These are phyloP conservation scores for Sphaerosporella brunnea DNA, from an alignment of 495 filamentous ascomycete species.

Conservation along the genomic window DNA sequence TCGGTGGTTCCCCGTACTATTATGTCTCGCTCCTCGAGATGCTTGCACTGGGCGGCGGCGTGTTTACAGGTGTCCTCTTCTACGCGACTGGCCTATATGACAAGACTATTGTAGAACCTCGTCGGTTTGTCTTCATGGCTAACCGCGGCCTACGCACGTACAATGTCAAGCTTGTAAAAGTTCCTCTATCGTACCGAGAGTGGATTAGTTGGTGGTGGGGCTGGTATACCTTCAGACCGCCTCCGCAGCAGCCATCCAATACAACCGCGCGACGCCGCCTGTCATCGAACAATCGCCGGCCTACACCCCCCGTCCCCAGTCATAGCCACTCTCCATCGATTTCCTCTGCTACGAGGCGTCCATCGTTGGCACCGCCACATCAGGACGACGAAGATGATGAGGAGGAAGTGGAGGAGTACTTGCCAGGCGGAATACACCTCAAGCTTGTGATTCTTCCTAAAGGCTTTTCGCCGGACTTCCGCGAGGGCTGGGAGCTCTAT, in stretches of 20 bases:
- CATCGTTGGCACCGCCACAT: too few species aligned
- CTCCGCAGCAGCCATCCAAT: neutral
- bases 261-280: slow-evolving; percentile 10
- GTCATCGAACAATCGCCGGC: slow-evolving; percentile 9
- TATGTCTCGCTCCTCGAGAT: slow-evolving; percentile 75
- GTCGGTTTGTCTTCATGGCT: slow-evolving; percentile 70
- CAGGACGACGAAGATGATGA: slow-evolving; percentile 28
- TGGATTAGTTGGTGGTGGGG: slow-evolving; percentile 25
- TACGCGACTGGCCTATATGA: slow-evolving; percentile 95
- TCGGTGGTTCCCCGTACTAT: slow-evolving; percentile 92
- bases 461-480: slow-evolving; percentile 81
- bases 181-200: slow-evolving; percentile 65
- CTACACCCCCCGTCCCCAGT: slow-evolving; percentile 25
- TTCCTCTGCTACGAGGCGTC: slow-evolving; percentile 9
- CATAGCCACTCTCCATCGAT: slow-evolving; percentile 8
- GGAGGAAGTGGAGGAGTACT: slow-evolving; percentile 63
- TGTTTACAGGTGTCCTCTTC: slow-evolving; percentile 63
- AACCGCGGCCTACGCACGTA: slow-evolving; percentile 80
- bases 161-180: slow-evolving; percentile 87
- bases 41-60: slow-evolving; percentile 69
- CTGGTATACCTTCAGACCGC: slow-evolving; percentile 22
- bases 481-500: slow-evolving; percentile 95
- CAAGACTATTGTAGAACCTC: slow-evolving; percentile 81
- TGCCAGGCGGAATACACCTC: slow-evolving; percentile 74
- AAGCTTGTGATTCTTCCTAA: slow-evolving; percentile 84